A percentile compares a stretch with the other conserved stretches of the same genome.
These are phyloP conservation scores for Musa schizocarpa DNA, from an alignment of 176 grass and related monocot species.

Conservation along the genomic window DNA sequence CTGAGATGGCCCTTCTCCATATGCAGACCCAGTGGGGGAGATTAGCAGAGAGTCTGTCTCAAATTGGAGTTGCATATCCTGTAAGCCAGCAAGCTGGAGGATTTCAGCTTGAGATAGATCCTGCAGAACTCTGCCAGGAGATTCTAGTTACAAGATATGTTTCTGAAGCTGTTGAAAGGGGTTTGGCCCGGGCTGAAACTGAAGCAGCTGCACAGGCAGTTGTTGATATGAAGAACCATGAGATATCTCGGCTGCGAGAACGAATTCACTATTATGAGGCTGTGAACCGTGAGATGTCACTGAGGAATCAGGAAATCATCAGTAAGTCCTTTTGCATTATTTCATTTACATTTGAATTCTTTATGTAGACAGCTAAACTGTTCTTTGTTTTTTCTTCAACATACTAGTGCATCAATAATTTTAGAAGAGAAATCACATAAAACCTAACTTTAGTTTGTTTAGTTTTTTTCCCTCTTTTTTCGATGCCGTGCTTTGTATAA, in stretches of 20 bases:
- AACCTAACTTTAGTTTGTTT: not conserved
- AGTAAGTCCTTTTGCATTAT: not conserved
- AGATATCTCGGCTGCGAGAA: not conserved
- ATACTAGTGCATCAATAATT: not conserved
- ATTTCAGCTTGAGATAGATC: not conserved
- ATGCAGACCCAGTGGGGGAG: not conserved
- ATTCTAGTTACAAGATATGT: not conserved
- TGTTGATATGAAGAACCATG: not conserved
- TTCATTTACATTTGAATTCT: not conserved
- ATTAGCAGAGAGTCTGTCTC: not conserved
- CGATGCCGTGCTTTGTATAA: too few species aligned
- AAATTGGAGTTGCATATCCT: not conserved
- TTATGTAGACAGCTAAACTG: not conserved
- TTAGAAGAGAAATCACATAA: not conserved
- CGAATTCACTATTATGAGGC: not conserved
- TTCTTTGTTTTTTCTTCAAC: not conserved
- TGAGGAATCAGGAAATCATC: not conserved
- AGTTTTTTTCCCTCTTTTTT: too few species aligned
- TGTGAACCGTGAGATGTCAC: slow-evolving; percentile 2
- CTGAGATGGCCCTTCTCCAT: not conserved
- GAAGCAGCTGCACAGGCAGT: not conserved
- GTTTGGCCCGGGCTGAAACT: not conserved
- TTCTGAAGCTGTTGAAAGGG: not conserved
- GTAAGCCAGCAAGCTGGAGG: not conserved
- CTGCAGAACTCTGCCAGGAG: not conserved